Evolutionary conservation across 1,139 yeast species (phyloP).

Genomic region (Taphrina flavorubra): DNA sequence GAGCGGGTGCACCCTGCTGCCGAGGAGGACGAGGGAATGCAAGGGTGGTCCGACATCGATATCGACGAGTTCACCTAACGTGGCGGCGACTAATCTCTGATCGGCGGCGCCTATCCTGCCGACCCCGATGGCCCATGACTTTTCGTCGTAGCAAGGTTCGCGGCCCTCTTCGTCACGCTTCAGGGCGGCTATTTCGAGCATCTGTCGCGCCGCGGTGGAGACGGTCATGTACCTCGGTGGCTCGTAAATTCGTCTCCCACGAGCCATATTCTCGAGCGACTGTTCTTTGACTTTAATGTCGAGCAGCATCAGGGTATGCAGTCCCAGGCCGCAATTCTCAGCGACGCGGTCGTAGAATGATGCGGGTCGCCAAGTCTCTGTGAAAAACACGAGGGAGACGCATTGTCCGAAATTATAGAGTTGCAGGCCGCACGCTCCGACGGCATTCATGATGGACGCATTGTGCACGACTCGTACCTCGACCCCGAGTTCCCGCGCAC

Average conservation of each 20-base stretch:
- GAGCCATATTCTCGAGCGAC: slow-evolving; percentile 89
- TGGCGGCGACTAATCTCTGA: slow-evolving; percentile 84
- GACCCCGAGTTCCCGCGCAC: slow-evolving; percentile 85
- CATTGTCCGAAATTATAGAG: slow-evolving; percentile 96
- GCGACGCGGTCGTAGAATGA: slow-evolving; percentile 85
- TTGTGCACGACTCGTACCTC: slow-evolving; percentile 84
- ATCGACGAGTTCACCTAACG: slow-evolving; percentile 61
- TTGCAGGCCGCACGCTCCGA: slow-evolving; percentile 96
- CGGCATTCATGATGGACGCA: slow-evolving; percentile 98
- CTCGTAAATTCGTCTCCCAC: slow-evolving; percentile 89
- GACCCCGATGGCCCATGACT: slow-evolving; percentile 92
- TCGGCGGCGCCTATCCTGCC: slow-evolving; percentile 87
- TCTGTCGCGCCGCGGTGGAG: slow-evolving; percentile 83
- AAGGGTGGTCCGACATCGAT: slow-evolving; percentile 93
- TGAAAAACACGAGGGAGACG: slow-evolving; percentile 91
- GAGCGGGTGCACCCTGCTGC: slow-evolving; percentile 91
- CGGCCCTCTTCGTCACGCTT: slow-evolving; percentile 60
- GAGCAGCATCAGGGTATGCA: slow-evolving; percentile 83
- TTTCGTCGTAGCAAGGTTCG: slow-evolving; percentile 62
- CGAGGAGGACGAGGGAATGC: slow-evolving; percentile 87
- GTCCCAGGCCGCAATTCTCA: slow-evolving; percentile 88
- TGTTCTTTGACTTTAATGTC: slow-evolving; percentile 98
- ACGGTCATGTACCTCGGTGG: slow-evolving; percentile 97
- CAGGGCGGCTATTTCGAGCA: slow-evolving; percentile 80
- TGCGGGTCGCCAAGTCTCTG: slow-evolving; percentile 95